Conservation (phyloP, 108 stramenopile genomes). For the Parietichytrium sp. region DNA sequence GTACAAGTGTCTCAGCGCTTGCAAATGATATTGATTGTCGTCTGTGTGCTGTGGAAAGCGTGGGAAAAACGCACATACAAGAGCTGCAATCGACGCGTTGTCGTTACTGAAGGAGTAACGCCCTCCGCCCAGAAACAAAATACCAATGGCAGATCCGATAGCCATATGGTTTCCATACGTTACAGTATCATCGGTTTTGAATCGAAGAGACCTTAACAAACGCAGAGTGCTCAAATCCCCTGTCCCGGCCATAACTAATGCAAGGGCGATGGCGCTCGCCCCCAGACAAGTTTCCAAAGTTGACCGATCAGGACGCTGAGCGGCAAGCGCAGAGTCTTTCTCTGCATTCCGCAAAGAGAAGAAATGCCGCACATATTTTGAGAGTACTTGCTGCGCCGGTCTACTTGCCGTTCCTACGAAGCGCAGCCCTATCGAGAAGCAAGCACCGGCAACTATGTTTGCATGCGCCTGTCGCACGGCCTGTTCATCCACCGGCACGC, state of each 20-base stretch:
- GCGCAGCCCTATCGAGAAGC: slow-evolving; percentile 82
- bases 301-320: slow-evolving; percentile 67
- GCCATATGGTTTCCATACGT: slow-evolving; percentile 89
- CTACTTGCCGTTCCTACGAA: slow-evolving; percentile 84
- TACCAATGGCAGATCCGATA: slow-evolving; percentile 79
- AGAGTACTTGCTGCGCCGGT: slow-evolving; percentile 68
- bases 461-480: slow-evolving; percentile 83
- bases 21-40: slow-evolving; percentile 93
- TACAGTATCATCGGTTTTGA: slow-evolving; percentile 77
- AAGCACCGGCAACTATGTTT: slow-evolving; percentile 86
- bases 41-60: slow-evolving; percentile 74
- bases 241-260: slow-evolving; percentile 92
- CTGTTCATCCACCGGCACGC: slow-evolving; percentile 71
- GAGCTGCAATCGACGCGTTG: slow-evolving; percentile 83
- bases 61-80: slow-evolving; percentile 86
- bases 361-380: slow-evolving; percentile 69
- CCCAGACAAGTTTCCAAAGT: slow-evolving; percentile 85
- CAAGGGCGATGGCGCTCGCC: slow-evolving; percentile 74
- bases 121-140: slow-evolving; percentile 92
- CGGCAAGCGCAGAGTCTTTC: slow-evolving; percentile 64
- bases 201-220: slow-evolving; percentile 77
- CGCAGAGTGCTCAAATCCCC: slow-evolving; percentile 85
- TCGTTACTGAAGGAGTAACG: slow-evolving; percentile 79
- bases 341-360: slow-evolving; percentile 69
- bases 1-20: slow-evolving; percentile 91